Evolutionary conservation across 306 rosid genomes (phyloP).

Genomic region (Delonix regia): DNA sequence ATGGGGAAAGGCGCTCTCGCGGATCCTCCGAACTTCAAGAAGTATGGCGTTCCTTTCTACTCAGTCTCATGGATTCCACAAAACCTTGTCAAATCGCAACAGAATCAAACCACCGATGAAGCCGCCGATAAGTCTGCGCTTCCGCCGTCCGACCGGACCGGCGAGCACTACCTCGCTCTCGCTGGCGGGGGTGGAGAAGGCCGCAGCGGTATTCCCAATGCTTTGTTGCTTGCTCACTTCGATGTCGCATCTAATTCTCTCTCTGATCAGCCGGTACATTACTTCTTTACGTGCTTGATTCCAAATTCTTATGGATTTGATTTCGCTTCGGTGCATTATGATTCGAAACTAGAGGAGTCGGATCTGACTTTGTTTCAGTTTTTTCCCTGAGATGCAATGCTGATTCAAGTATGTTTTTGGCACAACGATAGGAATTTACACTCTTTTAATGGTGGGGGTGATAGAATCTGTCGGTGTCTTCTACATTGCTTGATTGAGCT

Average conservation of each 20-base stretch:
- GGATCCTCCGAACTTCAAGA: slow-evolving; percentile 58
- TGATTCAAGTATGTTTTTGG: slow-evolving; percentile 12
- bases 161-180: slow-evolving; percentile 50
- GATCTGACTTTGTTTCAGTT: slow-evolving; percentile 36
- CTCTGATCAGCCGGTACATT: slow-evolving; percentile 64
- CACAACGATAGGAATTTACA: not conserved
- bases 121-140: slow-evolving; percentile 34
- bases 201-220: slow-evolving; percentile 80
- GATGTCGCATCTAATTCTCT: slow-evolving; percentile 62
- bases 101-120: slow-evolving; percentile 38
- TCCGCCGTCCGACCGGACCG: slow-evolving; percentile 2
- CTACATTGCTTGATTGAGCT: slow-evolving; percentile 13
- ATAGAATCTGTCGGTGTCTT: not conserved
- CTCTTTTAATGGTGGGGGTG: not conserved
- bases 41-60: slow-evolving; percentile 88
- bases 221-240: slow-evolving; percentile 59
- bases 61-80: slow-evolving; percentile 68
- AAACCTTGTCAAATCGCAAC: slow-evolving; percentile 36
- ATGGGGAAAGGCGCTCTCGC: slow-evolving; percentile 40
- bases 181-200: slow-evolving; percentile 97
- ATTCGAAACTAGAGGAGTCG: not conserved
- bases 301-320: slow-evolving; percentile 16
- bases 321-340: not conserved
- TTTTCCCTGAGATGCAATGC: slow-evolving; percentile 7
- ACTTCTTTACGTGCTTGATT: slow-evolving; percentile 1